Evolutionary conservation across 2,329 filamentous ascomycete genomes (phyloP).

Genomic region (Cyclaneusma minus): DNA sequence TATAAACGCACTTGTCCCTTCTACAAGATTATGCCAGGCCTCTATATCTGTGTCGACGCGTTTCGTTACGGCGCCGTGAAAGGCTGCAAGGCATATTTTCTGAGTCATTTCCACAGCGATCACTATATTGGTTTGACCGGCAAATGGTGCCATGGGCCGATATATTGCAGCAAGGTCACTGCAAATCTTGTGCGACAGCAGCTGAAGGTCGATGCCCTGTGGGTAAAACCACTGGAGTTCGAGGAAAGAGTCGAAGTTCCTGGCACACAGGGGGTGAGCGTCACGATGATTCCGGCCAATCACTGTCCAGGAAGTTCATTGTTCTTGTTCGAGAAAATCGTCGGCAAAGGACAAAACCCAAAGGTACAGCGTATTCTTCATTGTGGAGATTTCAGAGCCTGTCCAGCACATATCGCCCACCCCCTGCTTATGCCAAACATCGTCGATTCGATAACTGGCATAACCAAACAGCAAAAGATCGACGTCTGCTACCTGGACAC

Average conservation of each 20-base stretch:
- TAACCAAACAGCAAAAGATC: conserved; percentile 66
- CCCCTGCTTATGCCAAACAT: conserved; percentile 65
- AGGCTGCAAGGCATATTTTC: conserved; percentile 85
- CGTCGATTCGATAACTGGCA: conserved; percentile 54
- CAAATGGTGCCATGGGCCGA: conserved; percentile 83
- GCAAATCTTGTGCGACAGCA: conserved; percentile 80
- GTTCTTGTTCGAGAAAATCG: conserved; percentile 75
- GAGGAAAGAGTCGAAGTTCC: conserved; percentile 67
- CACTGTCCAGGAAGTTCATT: conserved; percentile 92
- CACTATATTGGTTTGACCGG: conserved; percentile 87
- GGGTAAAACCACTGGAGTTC: conserved; percentile 73
- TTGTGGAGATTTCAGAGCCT: conserved; percentile 91
- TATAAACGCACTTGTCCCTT: conserved; percentile 90
- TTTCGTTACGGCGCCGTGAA: conserved; percentile 90
- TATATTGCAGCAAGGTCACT: conserved; percentile 90
- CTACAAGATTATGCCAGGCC: conserved; percentile 92
- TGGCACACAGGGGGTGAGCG: conserved; percentile 63
- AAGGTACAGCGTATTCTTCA: conserved; percentile 71
- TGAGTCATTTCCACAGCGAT: conserved; percentile 96
- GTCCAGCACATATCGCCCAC: conserved; percentile 68
- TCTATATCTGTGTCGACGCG: conserved; percentile 87
- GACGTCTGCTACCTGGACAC: conserved; percentile 96
- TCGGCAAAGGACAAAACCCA: conserved; percentile 41
- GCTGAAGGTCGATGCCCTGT: conserved; percentile 71
- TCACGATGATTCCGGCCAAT: conserved; percentile 93